Base-by-base conservation (phyloP, 208 protist genomes). In the Trypanosoma cruzi region DNA sequence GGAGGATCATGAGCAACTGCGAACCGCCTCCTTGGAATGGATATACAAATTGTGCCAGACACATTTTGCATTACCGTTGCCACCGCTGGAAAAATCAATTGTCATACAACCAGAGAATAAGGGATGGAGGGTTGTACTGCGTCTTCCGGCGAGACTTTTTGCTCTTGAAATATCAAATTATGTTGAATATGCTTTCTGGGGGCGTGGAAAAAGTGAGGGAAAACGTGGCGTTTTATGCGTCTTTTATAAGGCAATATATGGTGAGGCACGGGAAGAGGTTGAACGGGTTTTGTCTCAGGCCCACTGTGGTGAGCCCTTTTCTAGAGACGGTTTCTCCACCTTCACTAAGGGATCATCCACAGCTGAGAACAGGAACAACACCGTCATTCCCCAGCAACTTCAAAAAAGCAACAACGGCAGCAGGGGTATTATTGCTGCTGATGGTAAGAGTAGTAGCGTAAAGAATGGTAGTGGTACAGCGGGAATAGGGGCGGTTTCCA, bases 91-190 rank as follows among this genome's bases (percentile, higher is more conserved):
- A 0, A 50, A 64, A 7, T 13, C 64, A 4, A 26, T 77, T 58
- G 24, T 16, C 6, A 28, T 29, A 6, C 28, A 31, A 34, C 26
- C 46, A 40, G 37, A 20, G 22, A 52, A 65, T 34, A 40, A n/a
- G 5, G n/a, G 16, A 1, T 77, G 71, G 71, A 14, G 13, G 0
- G 56, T 28, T 40, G 28, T 48, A 13, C 48, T 77, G 18, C 44
- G 40, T 42, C 54, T 77, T 49, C 71, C 71, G 18, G 63, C 48
- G 42, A 42, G 28, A 16, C 48, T 70, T 34, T 77, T 77, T 71
- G 57, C 29, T 16, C 42, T 77, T 50, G 37, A 67, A 29, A 14
- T 18, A 26, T 46, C 46, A 31, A 26, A n/a, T 18, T 16, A 62
- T 24, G 28, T 77, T 6, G 64, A 77, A 42, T 69, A 42, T 60